A percentile compares a stretch with the other conserved stretches of the same genome.
These are phyloP conservation scores for Lichtheimia corymbifera DNA, from an alignment of 371 early-diverging fungal species.

Conservation along the genomic window DNA sequence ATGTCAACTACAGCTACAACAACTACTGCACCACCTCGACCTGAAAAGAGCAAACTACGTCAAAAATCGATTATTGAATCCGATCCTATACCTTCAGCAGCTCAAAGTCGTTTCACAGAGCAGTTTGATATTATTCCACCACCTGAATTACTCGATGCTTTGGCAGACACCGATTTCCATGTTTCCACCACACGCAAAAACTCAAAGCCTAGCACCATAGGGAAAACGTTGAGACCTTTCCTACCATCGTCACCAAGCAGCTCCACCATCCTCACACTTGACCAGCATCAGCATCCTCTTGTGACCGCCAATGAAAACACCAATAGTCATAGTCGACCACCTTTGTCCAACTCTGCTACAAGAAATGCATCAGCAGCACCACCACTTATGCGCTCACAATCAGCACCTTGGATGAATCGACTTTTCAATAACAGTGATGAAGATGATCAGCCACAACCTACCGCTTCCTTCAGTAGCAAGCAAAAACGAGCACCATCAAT, in stretches of 20 bases:
- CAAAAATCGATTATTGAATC: slow-evolving; percentile 8
- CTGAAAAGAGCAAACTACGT: slow-evolving; percentile 38
- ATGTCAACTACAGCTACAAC: slow-evolving; percentile 6
- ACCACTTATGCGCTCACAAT: slow-evolving; percentile 3
- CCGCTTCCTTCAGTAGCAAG: neutral
- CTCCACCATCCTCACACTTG: neutral
- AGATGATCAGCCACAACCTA: neutral
- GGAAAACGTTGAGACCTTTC: slow-evolving; percentile 9
- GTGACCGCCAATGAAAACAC: too few relatives aligned
- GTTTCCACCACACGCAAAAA: slow-evolving; percentile 7
- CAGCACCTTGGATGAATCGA: slow-evolving; percentile 2
- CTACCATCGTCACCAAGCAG: slow-evolving; percentile 9
- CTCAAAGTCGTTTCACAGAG: slow-evolving; percentile 31
- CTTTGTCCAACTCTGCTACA: too few relatives aligned
- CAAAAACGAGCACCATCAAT: slow-evolving; percentile 7
- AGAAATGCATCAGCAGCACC: neutral
- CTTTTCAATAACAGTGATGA: neutral
- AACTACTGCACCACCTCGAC: slow-evolving; percentile 18
- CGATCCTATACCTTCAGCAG: neutral
- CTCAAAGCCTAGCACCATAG: neutral
- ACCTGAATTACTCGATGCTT: slow-evolving; percentile 17
- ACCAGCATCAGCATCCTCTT: slow-evolving; percentile 3
- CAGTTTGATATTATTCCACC: slow-evolving; percentile 32
- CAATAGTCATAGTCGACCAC: too few relatives aligned
- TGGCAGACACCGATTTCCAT: slow-evolving; percentile 12